Evolutionary conservation across 139 green algal species (phyloP), one percentile per base, ranked within the genome.

Genomic region (Edaphochlamys debaryana): DNA sequence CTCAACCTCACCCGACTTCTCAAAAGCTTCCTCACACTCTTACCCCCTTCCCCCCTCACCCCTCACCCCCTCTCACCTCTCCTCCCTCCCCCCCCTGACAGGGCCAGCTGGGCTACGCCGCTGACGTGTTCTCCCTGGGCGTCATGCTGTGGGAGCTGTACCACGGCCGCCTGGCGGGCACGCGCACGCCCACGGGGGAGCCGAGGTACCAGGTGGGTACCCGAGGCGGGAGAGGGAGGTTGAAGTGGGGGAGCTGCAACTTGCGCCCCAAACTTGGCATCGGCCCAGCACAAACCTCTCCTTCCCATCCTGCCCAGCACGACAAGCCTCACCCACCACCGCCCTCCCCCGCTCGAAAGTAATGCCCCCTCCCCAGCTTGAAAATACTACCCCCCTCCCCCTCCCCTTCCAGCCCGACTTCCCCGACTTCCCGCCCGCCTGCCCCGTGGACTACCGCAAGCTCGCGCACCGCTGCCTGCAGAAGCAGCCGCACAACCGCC

Each of bases 131-230:
- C n/a, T 76, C 56, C 23, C 69, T 87, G 32, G 87, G 87, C 36
- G 83, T 91, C 6, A 71, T 91, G 72, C 48, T 87, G 22, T 91
- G 83, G 89, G 92, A 95, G 86, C 85, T 94, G 64, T 92, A 79
- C 79, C 82, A 81, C 29, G 89, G 91, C 37, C 40, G 80, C 23
- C 62, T 82, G n/a, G 75, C 75, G 40, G 75, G 75, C 20, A 82
- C 75, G 0, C 75, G 75, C 41, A 82, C 75, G 4, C n/a, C 75
- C 41, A 48, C 60, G 9, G 75, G 75, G 19, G 75, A 82, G 62
- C 75, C 75, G 40, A 30, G 75, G 15, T 82, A 82, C 17, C 74
- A 80, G 74, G 74, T 80, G 70, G 0, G 69, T 11, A 23, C 8
- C 13, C 45, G 11, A 13, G 45, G 45, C 45, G 45, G 11, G 11